Base-by-base conservation (phyloP, 2,329 filamentous ascomycete genomes). In the Pseudogymnoascus sp. region DNA sequence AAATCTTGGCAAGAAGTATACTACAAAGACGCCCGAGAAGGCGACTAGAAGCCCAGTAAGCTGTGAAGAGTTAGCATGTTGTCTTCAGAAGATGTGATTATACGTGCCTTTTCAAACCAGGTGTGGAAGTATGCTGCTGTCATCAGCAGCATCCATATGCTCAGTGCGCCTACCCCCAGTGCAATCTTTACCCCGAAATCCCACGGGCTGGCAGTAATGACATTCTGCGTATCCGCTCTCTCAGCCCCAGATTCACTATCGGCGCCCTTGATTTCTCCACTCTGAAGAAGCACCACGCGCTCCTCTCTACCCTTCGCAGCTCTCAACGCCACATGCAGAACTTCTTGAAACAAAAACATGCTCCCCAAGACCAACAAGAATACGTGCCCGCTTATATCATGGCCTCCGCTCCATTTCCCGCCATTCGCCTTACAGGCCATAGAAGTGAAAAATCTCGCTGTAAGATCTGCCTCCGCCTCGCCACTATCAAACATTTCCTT, bases 111-210 rank as follows among this genome's bases (percentile, higher is more conserved):
- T 79, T 99, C 95, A 71, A 96, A 87, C 93, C 93, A 97, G 0
- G 95, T 99, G 76, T 99, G 95, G 72, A 99, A 99, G 81, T 93
- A 99, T 40, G 96, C 93, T 2, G 93, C 93, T 42, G 95, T 99
- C 95, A 99, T 99, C 66, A 97, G 81, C 73, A 99, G 76, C 95
- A 99, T 99, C 91, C 95, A 97, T 79, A 87, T 84, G 72, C 88
- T 91, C 72, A 97, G 71, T 0, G 76, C 86, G 16, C 89, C 82
- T 26, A 97, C 85, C 0, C 72, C 81, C 23, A 82, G 76, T 67
- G 86, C 83, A 68, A 88, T 77, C 80, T 84, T 78, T 69, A 77
- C 77, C 7, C 81, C 77, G 61, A 82, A 68, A 2, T 80, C 78
- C 64, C 83, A 74, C 59, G 69, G 69, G 62, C 70, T 64, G 60